phyloP scores from a whole-genome alignment of 306 rosid species.

The Quercus ilex region DNA sequence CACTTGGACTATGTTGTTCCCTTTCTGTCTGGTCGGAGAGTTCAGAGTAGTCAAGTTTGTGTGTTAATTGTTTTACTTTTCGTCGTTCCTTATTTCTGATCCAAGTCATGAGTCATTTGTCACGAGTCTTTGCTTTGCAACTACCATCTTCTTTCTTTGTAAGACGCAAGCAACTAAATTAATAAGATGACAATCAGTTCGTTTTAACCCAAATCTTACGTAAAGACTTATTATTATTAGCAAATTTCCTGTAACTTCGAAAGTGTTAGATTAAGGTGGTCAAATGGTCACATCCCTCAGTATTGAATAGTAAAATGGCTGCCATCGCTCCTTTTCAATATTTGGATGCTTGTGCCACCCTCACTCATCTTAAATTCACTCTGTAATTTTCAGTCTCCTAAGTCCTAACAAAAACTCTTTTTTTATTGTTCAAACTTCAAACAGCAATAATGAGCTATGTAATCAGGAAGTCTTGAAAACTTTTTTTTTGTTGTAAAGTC shows the following conservation, averaged over 20 bases:
- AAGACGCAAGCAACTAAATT: not conserved
- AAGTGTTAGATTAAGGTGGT: not conserved
- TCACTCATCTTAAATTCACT: not conserved
- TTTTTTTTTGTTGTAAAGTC: too few species aligned
- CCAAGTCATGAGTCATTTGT: not conserved
- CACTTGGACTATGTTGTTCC: not conserved
- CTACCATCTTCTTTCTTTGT: not conserved
- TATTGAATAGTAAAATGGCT: not conserved
- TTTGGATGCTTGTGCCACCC: not conserved
- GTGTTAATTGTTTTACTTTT: too few species aligned
- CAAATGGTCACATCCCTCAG: not conserved
- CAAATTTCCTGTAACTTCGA: not conserved
- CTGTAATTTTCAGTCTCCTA: too few species aligned
- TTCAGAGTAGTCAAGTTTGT: too few species aligned
- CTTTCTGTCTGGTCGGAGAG: too few species aligned
- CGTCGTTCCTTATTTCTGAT: too few species aligned
- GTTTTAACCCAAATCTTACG: not conserved
- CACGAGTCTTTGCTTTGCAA: not conserved
- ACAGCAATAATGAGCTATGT: too few species aligned
- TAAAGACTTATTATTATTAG: not conserved
- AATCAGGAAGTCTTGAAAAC: too few species aligned
- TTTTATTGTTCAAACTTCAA: too few species aligned
- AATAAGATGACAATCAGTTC: not conserved
- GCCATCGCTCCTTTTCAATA: not conserved
- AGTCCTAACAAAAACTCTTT: too few species aligned